phyloP scores from a whole-genome alignment of 129 eudicot species.

The Smallanthus sonchifolius region DNA sequence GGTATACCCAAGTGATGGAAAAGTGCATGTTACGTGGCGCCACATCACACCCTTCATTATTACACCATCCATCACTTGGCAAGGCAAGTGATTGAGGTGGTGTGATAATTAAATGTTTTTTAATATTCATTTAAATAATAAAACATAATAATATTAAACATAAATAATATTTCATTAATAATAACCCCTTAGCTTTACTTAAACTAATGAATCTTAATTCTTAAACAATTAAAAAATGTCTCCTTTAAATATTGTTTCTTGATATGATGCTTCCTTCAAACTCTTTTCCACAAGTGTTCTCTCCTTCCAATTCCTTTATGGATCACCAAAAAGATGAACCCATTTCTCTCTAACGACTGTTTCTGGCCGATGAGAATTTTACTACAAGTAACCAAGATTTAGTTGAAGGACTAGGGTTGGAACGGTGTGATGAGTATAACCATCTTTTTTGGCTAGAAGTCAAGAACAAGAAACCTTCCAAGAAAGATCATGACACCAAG shows the following conservation, averaged over 20 bases:
- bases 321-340: constrained; percentile 17
- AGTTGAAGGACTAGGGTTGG: constrained; percentile 25
- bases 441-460: not conserved
- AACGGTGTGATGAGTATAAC: not conserved
- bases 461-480: constrained; percentile 12
- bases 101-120: too few species aligned
- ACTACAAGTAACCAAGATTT: constrained; percentile 1
- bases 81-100: too few species aligned
- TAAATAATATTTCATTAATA: too few species aligned
- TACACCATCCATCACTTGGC: too few species aligned
- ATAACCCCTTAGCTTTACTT: too few species aligned
- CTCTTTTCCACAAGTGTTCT: constrained; percentile 26
- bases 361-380: not conserved
- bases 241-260: constrained; percentile 6
- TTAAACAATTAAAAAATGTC: constrained; percentile 7
- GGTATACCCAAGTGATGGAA: too few species aligned
- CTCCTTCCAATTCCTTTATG: constrained; percentile 21
- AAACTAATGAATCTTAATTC: constrained; percentile 10
- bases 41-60: too few species aligned
- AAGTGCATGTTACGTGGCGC: too few species aligned
- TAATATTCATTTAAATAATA: too few species aligned
- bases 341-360: not conserved
- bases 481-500: constrained; percentile 57
- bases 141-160: too few species aligned
- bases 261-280: constrained; percentile 28